Conservation (phyloP, 306 rosid genomes). For the Castanopsis chinensis region DNA sequence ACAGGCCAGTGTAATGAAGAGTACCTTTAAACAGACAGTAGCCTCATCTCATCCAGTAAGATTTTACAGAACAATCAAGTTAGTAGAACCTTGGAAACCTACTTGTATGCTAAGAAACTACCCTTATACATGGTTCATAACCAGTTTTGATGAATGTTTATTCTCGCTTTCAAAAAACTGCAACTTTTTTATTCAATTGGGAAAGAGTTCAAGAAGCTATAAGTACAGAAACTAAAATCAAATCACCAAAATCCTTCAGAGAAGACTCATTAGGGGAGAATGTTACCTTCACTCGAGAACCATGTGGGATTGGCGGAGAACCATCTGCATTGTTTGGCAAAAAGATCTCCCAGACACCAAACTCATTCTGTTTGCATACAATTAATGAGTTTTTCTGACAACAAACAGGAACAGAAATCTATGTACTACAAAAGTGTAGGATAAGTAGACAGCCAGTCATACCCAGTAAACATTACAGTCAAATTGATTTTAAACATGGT, state of each 20-base stretch:
- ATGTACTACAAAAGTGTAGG: background rate
- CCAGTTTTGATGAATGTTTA: background rate
- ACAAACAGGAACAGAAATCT: conserved; percentile 12
- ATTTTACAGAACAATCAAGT: background rate
- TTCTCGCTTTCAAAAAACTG: background rate
- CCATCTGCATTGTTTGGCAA: conserved; percentile 95
- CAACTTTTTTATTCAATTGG: background rate
- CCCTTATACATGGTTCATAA: background rate
- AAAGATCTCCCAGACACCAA: conserved; percentile 99
- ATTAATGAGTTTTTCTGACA: conserved; percentile 3
- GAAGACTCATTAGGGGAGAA: conserved; percentile 1
- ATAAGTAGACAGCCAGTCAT: background rate
- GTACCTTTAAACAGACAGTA: background rate
- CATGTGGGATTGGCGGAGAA: conserved; percentile 89
- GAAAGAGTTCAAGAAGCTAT: background rate
- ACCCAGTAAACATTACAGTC: background rate
- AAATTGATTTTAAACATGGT: background rate
- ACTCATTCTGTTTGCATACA: conserved; percentile 67
- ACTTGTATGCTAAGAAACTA: background rate
- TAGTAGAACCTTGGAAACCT: background rate
- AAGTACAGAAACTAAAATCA: background rate
- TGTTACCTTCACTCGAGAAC: conserved; percentile 95
- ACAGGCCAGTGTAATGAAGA: background rate
- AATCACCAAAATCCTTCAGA: conserved; percentile 6
- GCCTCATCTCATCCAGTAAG: background rate